Conservation (phyloP, 2,329 filamentous ascomycete genomes). For the Pseudogymnoascus sp. region DNA sequence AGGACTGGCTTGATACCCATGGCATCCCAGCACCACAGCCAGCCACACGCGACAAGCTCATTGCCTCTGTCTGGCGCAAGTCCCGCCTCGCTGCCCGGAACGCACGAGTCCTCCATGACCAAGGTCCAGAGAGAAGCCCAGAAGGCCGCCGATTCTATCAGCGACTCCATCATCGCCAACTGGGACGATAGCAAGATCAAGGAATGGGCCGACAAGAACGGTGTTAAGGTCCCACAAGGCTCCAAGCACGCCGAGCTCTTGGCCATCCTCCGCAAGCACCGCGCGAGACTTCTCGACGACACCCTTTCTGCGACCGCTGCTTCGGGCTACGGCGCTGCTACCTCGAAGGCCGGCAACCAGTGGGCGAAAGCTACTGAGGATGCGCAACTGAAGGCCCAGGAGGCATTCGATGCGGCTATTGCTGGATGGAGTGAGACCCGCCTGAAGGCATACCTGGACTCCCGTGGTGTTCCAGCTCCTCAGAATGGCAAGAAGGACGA, state of each 20-base stretch:
- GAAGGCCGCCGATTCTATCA: slow-evolving; percentile 65
- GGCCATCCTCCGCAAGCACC: slow-evolving; percentile 83
- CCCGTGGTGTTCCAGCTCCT: slow-evolving; percentile 68
- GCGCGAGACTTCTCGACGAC: slow-evolving; percentile 63
- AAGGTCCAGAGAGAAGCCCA: slow-evolving; percentile 59
- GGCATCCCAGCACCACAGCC: slow-evolving; percentile 84
- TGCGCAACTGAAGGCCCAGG: slow-evolving; percentile 53
- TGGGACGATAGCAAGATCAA: slow-evolving; percentile 91
- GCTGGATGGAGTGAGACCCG: slow-evolving; percentile 67
- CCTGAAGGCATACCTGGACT: slow-evolving; percentile 71
- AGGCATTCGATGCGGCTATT: slow-evolving; percentile 59
- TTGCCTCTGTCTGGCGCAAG: slow-evolving; percentile 86
- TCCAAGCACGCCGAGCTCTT: slow-evolving; percentile 85
- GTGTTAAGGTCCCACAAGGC: slow-evolving; percentile 83
- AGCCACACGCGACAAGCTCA: slow-evolving; percentile 74
- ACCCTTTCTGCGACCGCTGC: slow-evolving; percentile 51
- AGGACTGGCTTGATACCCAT: slow-evolving; percentile 85
- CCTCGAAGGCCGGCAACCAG: slow-evolving; percentile 67
- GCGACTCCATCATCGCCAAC: slow-evolving; percentile 76
- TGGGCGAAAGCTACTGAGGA: slow-evolving; percentile 70
- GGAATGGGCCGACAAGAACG: slow-evolving; percentile 87
- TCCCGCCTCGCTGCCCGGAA: slow-evolving; percentile 71
- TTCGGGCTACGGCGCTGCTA: slow-evolving; percentile 61
- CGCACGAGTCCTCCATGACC: slow-evolving; percentile 52
- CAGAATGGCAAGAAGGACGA: slow-evolving; percentile 66